phyloP scores from a whole-genome alignment of 768 basidiomycete genomes.

The Mycena venus region DNA sequence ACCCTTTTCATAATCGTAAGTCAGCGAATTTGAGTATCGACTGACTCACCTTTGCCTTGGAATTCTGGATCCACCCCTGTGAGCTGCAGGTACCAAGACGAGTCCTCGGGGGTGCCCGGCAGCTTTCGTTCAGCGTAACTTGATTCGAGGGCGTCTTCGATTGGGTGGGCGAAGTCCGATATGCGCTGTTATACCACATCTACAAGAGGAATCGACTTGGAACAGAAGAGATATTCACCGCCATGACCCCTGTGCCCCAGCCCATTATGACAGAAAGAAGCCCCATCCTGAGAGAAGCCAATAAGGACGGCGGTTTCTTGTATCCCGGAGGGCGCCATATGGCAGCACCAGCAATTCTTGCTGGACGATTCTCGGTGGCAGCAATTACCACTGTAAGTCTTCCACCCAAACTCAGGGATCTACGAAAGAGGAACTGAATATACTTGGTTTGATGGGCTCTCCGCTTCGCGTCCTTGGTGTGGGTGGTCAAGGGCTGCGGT shows the following conservation, averaged over 20 bases:
- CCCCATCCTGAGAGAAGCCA: conserved; percentile 4
- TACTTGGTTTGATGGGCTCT: neutral
- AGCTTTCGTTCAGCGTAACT: conserved; percentile 1
- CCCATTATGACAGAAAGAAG: neutral
- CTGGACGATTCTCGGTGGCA: neutral
- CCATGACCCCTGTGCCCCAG: neutral
- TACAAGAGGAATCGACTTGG: too few species aligned
- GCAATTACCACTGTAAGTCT: conserved; percentile 2
- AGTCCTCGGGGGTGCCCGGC: conserved; percentile 13
- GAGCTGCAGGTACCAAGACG: conserved; percentile 24
- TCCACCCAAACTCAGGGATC: conserved; percentile 1
- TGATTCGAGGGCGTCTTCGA: neutral
- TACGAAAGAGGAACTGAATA: neutral
- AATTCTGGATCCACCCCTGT: conserved; percentile 20
- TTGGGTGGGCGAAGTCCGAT: neutral
- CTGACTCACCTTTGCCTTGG: conserved; percentile 21
- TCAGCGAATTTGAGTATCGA: neutral
- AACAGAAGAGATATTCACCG: neutral
- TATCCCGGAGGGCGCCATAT: conserved; percentile 12
- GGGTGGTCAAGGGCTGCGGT: conserved; percentile 1
- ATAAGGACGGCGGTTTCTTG: neutral
- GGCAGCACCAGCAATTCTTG: neutral
- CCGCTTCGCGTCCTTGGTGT: neutral
- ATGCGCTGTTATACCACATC: neutral
- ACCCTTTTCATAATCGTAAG: neutral